phyloP scores from a whole-genome alignment of 352 stramenopile genomes.

The Phytophthora cryptogea region DNA sequence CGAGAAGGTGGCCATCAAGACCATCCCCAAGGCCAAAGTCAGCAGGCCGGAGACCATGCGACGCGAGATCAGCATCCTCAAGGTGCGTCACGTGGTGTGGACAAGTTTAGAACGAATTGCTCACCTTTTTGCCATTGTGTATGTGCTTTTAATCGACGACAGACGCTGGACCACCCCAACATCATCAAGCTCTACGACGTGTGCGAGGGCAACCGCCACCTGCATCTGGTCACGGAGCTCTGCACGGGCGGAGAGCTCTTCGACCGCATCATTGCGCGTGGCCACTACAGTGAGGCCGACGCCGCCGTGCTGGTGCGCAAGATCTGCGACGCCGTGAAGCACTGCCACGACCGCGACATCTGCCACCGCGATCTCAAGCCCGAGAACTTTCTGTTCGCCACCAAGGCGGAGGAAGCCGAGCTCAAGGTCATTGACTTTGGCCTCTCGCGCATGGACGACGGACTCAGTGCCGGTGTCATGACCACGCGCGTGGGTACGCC shows the following conservation, averaged over 20 bases:
- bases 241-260: conserved; percentile 98
- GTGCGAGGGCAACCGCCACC: conserved; percentile 96
- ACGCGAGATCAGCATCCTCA: conserved; percentile 92
- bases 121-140: not conserved
- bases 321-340: conserved; percentile 96
- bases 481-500: conserved; percentile 97
- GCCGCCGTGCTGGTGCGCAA: conserved; percentile 95
- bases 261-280: conserved; percentile 89
- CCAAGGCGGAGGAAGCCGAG: conserved; percentile 86
- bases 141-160: not conserved
- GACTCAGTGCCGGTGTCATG: conserved; percentile 82
- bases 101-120: not conserved
- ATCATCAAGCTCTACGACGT: conserved; percentile 99
- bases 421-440: conserved; percentile 99
- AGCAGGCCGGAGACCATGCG: conserved; percentile 93
- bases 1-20: conserved; percentile 98
- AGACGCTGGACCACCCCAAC: conserved; percentile 94
- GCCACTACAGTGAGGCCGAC: conserved; percentile 98
- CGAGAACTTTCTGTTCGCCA: conserved; percentile 97
- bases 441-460: conserved; percentile 92
- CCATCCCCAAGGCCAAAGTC: conserved; percentile 97
- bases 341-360: conserved; percentile 98
- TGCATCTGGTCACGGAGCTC: conserved; percentile 98
- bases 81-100: conserved; percentile 38
- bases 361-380: conserved; percentile 98